Evolutionary conservation across 2,329 filamentous ascomycete species (phyloP).

Genomic region (Colletotrichum sublineola): DNA sequence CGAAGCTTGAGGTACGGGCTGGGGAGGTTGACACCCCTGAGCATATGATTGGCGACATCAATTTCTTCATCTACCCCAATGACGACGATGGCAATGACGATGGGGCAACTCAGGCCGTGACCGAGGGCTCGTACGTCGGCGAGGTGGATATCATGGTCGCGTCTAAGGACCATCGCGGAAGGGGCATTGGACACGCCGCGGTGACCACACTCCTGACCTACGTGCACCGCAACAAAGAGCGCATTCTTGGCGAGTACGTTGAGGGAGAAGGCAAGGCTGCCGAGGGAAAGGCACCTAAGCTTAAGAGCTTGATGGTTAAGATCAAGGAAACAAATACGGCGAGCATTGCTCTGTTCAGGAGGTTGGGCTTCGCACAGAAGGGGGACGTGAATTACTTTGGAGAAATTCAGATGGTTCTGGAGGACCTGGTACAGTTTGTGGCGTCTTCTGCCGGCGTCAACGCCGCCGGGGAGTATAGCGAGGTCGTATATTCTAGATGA

Average conservation of each 20-base stretch:
- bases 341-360: constrained; percentile 65
- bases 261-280: constrained; percentile 41
- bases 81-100: constrained; percentile 63
- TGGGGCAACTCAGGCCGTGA: constrained; percentile 42
- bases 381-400: constrained; percentile 71
- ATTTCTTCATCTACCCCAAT: constrained; percentile 79
- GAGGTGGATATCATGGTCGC: constrained; percentile 94
- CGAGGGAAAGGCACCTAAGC: constrained; percentile 21
- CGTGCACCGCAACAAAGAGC: constrained; percentile 64
- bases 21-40: constrained; percentile 66
- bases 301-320: constrained; percentile 69
- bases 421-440: constrained; percentile 45
- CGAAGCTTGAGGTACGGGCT: constrained; percentile 45
- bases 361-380: constrained; percentile 65
- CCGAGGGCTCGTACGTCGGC: constrained; percentile 61
- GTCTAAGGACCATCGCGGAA: constrained; percentile 64
- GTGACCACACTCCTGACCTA: constrained; percentile 79
- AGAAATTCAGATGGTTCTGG: constrained; percentile 66
- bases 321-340: constrained; percentile 68
- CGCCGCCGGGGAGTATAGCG: constrained; percentile 24
- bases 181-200: constrained; percentile 75
- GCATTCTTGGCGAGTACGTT: constrained; percentile 65
- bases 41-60: constrained; percentile 80
- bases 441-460: constrained; percentile 18
- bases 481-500: constrained; percentile 34